These are phyloP conservation scores for Nyssa sinensis DNA, from an alignment of 148 eudicot genomes.

Conservation along the genomic window DNA sequence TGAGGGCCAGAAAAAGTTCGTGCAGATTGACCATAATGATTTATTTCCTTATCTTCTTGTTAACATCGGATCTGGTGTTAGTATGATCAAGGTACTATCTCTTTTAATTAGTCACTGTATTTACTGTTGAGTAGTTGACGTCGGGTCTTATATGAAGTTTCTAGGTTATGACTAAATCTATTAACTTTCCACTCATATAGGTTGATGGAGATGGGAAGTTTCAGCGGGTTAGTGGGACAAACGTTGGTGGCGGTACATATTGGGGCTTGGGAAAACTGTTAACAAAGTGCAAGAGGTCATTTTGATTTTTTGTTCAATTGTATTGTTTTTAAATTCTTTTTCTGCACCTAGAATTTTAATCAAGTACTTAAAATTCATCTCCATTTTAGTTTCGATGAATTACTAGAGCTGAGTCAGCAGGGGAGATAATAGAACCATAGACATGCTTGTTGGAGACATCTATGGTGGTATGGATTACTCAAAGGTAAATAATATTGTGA, in stretches of 20 bases:
- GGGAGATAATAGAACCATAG: conserved; percentile 85
- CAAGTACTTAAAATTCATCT: conserved; percentile 6
- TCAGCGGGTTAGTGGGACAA: conserved; percentile 95
- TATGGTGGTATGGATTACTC: conserved; percentile 96
- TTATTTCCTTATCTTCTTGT: conserved; percentile 93
- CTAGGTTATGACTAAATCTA: not conserved
- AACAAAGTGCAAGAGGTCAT: conserved; percentile 92
- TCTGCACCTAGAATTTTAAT: conserved; percentile 14
- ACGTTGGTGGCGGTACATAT: conserved; percentile 98
- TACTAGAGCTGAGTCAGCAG: conserved; percentile 91
- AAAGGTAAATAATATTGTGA: conserved; percentile 44
- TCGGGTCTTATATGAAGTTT: not conserved
- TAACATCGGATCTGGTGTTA: conserved; percentile 96
- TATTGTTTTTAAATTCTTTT: conserved; percentile 13
- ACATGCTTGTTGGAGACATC: conserved; percentile 97
- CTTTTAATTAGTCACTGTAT: not conserved
- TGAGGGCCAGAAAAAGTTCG: conserved; percentile 92
- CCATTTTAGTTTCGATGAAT: conserved; percentile 75
- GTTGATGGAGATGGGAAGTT: conserved; percentile 95
- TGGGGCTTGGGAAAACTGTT: conserved; percentile 93
- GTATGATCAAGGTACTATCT: conserved; percentile 82
- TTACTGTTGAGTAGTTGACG: conserved; percentile 2
- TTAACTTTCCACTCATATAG: conserved; percentile 37
- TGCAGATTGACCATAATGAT: conserved; percentile 93
- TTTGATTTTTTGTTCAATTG: conserved; percentile 1